Conservation (phyloP, 2,329 filamentous ascomycete genomes). For the Penicillium freii region DNA sequence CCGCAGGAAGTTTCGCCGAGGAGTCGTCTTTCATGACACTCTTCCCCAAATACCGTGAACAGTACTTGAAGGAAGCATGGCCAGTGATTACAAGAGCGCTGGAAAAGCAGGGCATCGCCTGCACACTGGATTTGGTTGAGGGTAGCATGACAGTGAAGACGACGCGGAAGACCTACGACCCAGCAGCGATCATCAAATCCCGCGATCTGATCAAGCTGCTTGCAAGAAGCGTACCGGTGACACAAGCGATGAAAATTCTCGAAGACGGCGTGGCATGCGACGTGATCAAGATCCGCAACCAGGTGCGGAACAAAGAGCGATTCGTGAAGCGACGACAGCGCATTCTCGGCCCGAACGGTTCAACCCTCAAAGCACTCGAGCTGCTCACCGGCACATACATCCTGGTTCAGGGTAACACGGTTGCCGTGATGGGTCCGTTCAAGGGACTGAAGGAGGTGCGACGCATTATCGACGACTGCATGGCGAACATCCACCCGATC, state of each 20-base stretch:
- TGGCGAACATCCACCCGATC: conserved; percentile 87
- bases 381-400: conserved; percentile 89
- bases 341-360: conserved; percentile 86
- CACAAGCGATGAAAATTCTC: conserved; percentile 78
- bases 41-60: conserved; percentile 95
- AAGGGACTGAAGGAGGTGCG: conserved; percentile 92
- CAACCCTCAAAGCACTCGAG: conserved; percentile 90
- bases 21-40: conserved; percentile 82
- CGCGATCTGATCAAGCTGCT: conserved; percentile 92
- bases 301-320: conserved; percentile 89
- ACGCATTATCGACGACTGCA: conserved; percentile 87
- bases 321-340: conserved; percentile 94
- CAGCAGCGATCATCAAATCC: conserved; percentile 87
- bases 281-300: conserved; percentile 89
- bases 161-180: conserved; percentile 86
- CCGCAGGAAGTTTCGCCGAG: conserved; percentile 80
- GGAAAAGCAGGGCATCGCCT: conserved; percentile 83
- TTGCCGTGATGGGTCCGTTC: conserved; percentile 85
- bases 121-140: conserved; percentile 89
- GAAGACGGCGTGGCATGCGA: conserved; percentile 90
- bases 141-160: conserved; percentile 97
- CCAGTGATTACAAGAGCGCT: conserved; percentile 83
- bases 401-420: conserved; percentile 94
- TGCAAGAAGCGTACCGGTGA: conserved; percentile 74
- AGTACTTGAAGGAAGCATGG: conserved; percentile 91